Evolutionary conservation across 139 green algal genomes (phyloP), one percentile per base, ranked within the genome.

Genomic region (Protoeuglena noctilucae): DNA sequence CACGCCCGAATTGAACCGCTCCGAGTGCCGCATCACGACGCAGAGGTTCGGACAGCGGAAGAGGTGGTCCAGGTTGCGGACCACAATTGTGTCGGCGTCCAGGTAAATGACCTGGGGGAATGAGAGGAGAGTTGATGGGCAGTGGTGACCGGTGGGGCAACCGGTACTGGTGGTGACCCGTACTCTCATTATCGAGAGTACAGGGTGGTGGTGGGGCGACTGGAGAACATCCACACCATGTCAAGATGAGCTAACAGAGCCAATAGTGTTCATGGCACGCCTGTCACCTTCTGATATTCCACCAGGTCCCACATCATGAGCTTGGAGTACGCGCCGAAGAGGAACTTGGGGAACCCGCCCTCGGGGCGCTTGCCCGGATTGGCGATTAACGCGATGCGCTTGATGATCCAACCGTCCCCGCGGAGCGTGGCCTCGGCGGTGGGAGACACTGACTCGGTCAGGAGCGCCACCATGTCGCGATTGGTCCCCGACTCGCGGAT

Each of bases 271-370:
- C n/a, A n/a, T n/a, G n/a, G n/a, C n/a, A n/a, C n/a, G n/a, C 9
- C 34, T 7, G 24, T 28, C 71, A 67, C 57, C 26, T 71, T 70
- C 6, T 83, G 58, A 45, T 88, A 88, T 51, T 79, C 52, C 0
- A 58, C 71, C 48, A 88, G 58, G 28, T 76, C 76, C 50, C 84
- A 88, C 17, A 89, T 75, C 5, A 55, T 29, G 2, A 88, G 77
- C 58, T 88, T 88, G 21, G 80, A 87, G 68, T 88, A 88, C 1
- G 89, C 80, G 3, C 59, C 75, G 23, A 63, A 80, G 52, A 88
- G 87, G 18, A 63, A 59, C 23, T 31, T 0, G 1, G 76, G 76
- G 28, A 67, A 83, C 17, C 54, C 57, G 0, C 1, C n/a, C 14
- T 9, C n/a, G 73, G 53, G 2, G 40, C 70, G 61, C 45, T 29